Evolutionary conservation across 1,284 basidiomycete species (phyloP).

Genomic region (Tilletiaria anomala): DNA sequence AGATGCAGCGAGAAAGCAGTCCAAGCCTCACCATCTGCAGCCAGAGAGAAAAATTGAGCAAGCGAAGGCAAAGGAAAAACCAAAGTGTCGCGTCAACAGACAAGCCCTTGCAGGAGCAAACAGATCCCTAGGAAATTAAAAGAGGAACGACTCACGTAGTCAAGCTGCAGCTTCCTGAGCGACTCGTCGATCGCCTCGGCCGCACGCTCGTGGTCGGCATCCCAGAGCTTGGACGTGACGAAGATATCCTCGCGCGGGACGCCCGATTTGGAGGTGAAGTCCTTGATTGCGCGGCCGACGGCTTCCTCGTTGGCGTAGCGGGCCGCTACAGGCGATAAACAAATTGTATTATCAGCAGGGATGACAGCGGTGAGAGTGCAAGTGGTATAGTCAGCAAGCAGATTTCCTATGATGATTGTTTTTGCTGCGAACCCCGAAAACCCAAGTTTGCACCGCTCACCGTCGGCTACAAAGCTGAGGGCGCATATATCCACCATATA

Average conservation of each 20-base stretch:
- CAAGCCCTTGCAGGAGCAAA: too few relatives aligned
- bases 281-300: constrained; percentile 36
- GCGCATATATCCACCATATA: too few relatives aligned
- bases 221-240: constrained; percentile 40
- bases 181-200: constrained; percentile 35
- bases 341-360: too few relatives aligned
- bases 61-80: constrained; percentile 10
- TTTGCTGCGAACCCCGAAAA: background rate
- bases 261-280: constrained; percentile 24
- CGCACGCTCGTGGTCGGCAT: constrained; percentile 34
- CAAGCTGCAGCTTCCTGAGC: constrained; percentile 34
- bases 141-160: too few relatives aligned
- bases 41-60: background rate
- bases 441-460: background rate
- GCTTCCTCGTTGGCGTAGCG: constrained; percentile 39
- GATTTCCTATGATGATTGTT: background rate
- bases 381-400: background rate
- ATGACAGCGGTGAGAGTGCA: background rate
- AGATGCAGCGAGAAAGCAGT: too few relatives aligned
- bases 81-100: constrained; percentile 3
- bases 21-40: constrained; percentile 1
- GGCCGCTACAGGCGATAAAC: constrained; percentile 11
- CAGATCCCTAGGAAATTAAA: too few relatives aligned
- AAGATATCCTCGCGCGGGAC: constrained; percentile 37
- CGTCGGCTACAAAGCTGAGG: background rate